A percentile compares a stretch with the other conserved stretches of the same genome.
phyloP scores from a whole-genome alignment of 495 filamentous ascomycete species.

The Lepidopterella palustris region DNA sequence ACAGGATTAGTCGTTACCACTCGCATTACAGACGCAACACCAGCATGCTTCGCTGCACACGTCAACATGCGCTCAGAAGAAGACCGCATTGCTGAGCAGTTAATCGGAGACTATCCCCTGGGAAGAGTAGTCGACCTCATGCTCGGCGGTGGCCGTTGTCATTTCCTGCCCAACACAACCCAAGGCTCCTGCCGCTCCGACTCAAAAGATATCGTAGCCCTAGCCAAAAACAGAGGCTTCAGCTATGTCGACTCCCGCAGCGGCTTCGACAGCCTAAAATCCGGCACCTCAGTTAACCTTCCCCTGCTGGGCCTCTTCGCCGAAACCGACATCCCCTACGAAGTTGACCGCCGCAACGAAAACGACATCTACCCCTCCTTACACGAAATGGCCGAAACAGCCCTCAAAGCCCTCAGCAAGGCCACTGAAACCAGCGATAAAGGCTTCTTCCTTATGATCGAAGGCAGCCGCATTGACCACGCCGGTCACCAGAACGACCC shows the following conservation, averaged over 20 bases:
- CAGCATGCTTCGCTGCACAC: slow-evolving; percentile 89
- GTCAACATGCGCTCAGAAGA: slow-evolving; percentile 72
- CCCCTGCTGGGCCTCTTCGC: slow-evolving; percentile 88
- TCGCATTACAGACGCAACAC: slow-evolving; percentile 93
- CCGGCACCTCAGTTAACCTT: slow-evolving; percentile 65
- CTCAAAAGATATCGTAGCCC: slow-evolving; percentile 56
- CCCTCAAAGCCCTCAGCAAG: slow-evolving; percentile 67
- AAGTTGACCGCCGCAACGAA: slow-evolving; percentile 76
- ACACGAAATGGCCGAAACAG: slow-evolving; percentile 84
- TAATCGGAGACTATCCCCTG: slow-evolving; percentile 77
- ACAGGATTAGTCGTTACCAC: slow-evolving; percentile 96
- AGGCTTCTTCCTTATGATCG: slow-evolving; percentile 98
- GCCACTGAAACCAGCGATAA: slow-evolving; percentile 81
- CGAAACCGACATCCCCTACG: slow-evolving; percentile 74
- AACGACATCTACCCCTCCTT: slow-evolving; percentile 78
- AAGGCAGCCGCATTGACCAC: slow-evolving; percentile 93
- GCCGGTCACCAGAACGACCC: slow-evolving; percentile 94
- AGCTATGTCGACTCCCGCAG: slow-evolving; percentile 63
- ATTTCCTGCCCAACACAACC: slow-evolving; percentile 78
- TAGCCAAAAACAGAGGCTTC: slow-evolving; percentile 72
- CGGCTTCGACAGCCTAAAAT: slow-evolving; percentile 69
- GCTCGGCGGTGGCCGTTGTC: slow-evolving; percentile 86
- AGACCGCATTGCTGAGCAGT: slow-evolving; percentile 86
- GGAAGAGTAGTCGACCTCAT: slow-evolving; percentile 85
- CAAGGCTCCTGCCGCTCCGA: slow-evolving; percentile 72